Evolutionary conservation across 2,329 filamentous ascomycete species (phyloP), one percentile per base, ranked within the genome.

Genomic region (Trichoderma aggressivum): DNA sequence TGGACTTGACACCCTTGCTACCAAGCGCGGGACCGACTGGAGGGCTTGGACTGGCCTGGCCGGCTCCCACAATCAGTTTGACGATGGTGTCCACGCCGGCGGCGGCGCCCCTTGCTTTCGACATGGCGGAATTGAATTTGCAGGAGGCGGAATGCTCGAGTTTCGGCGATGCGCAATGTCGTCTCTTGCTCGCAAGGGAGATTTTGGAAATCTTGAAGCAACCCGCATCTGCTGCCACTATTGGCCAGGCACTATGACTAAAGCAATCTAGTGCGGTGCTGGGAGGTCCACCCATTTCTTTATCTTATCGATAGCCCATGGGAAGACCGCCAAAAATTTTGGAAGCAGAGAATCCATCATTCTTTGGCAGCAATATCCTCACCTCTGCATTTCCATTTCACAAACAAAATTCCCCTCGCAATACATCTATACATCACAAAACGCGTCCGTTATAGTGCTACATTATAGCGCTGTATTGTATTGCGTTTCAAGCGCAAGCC

Each of bases 1-100:
- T 99, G 71, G 93, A 97, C 86, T 99, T 99, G 74, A 99, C 92
- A 86, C 96, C 96, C 86, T 98, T 98, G 81, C 91, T 95, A 84
- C 96, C 96, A 75, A 99, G 88, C 68, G 96, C 96, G 71, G 96
- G 96, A 86, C 96, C 96, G 78, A 99, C 94, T 5, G 96, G 96
- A 39, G 96, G 96, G 83, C 94, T 97, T 34, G 96, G 96, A 78
- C 91, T 95, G 72, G 96, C 96, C 82, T 98, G 94, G 30, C 96
- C 96, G 71, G 96, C 96, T 77, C 95, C 96, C 73, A 99, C 96
- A 76, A 99, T 97, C 82, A 99, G 89, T 86, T 98, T 99, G 81
- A 99, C 94, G 72, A 98, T 90, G 82, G 93, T 90, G 79, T 97
- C 88, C 53, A 83, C 80, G 39, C 75, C 82, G 69, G 78, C 79